phyloP scores from a whole-genome alignment of 257 asterid species.

The Cynanchum wilfordii region DNA sequence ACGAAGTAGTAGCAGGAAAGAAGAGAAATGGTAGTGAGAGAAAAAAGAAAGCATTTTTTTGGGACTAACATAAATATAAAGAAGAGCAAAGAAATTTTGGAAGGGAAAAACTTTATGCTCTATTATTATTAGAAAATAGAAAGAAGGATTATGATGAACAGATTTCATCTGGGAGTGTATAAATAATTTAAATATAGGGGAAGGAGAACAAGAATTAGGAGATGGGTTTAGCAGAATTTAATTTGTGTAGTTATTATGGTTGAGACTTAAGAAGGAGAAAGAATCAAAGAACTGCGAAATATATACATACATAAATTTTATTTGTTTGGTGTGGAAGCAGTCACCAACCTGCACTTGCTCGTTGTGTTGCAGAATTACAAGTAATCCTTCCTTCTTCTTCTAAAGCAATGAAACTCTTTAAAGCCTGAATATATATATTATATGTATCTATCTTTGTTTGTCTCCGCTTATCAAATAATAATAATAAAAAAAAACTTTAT shows the following conservation, averaged over 20 bases:
- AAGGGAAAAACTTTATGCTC: background rate
- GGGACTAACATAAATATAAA: background rate
- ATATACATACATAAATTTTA: background rate
- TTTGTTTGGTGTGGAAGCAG: slow-evolving; percentile 14
- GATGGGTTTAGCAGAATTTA: background rate
- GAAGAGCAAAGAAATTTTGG: background rate
- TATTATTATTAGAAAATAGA: background rate
- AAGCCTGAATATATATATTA: too few species aligned
- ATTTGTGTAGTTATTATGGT: background rate
- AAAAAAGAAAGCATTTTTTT: background rate
- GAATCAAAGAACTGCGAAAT: background rate
- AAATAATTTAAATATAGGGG: too few species aligned
- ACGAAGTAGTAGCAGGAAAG: slow-evolving; percentile 4
- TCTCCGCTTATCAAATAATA: too few species aligned
- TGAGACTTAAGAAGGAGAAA: background rate
- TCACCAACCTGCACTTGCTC: slow-evolving; percentile 4
- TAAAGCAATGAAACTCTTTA: background rate
- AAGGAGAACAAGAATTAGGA: background rate
- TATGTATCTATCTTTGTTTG: too few species aligned
- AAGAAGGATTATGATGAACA: background rate
- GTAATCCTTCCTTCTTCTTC: background rate
- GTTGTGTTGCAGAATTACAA: background rate
- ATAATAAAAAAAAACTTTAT: too few species aligned
- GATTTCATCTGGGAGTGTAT: background rate
- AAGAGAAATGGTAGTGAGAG: background rate